A percentile compares a stretch with the other conserved stretches of the same genome.
Evolutionary conservation across 2,329 filamentous ascomycete species (phyloP).

Genomic region (Fusarium anthophilum): DNA sequence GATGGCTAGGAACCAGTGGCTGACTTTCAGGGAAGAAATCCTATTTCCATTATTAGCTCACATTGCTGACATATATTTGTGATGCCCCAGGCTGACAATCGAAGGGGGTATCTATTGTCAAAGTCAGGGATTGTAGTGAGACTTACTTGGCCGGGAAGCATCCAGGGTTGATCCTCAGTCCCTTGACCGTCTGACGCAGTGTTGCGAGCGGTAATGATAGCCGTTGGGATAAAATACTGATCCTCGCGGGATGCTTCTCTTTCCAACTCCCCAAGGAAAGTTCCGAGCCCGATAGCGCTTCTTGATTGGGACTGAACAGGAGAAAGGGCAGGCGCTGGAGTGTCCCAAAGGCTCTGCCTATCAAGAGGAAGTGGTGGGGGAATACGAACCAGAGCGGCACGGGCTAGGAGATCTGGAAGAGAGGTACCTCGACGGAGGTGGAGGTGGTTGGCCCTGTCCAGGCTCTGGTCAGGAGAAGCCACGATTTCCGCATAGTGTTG

Average conservation of each 20-base stretch:
- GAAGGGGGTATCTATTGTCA: neutral
- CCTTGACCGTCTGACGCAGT: neutral
- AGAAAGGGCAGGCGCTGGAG: neutral
- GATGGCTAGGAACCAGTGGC: neutral
- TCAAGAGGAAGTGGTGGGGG: neutral
- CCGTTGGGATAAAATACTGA: neutral
- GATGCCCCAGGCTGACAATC: too few relatives aligned
- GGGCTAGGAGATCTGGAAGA: neutral
- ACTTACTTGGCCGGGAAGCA: conserved; percentile 16
- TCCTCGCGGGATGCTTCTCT: neutral
- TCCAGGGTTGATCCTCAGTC: neutral
- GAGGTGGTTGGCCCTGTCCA: neutral
- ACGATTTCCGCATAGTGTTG: neutral
- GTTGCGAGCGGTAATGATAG: neutral
- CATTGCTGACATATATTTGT: neutral
- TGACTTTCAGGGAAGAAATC: neutral
- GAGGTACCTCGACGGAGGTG: neutral
- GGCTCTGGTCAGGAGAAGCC: neutral
- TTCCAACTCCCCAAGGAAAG: neutral
- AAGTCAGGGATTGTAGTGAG: neutral
- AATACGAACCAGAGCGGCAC: neutral
- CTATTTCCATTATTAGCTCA: neutral
- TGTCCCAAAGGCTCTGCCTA: neutral
- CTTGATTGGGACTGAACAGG: neutral
- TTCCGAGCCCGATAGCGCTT: neutral